Conservation (phyloP, 805 yeast genomes). For the Danielia reshetovae region DNA sequence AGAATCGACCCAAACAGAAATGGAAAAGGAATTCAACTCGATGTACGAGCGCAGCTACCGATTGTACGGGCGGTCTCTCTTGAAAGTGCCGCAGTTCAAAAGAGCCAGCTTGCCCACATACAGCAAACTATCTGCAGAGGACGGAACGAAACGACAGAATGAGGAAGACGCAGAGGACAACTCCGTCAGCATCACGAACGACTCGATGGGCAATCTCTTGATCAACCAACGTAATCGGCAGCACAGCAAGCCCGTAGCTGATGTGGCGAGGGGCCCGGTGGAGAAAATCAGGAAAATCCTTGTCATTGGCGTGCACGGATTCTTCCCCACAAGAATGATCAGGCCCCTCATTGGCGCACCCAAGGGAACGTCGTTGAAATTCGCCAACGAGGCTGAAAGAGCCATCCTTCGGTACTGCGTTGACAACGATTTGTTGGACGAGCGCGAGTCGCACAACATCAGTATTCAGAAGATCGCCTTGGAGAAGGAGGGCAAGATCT, state of each 20-base stretch:
- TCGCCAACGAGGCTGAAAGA: conserved; percentile 83
- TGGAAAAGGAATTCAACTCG: conserved; percentile 23
- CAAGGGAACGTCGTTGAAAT: conserved; percentile 89
- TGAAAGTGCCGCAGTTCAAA: conserved; percentile 33
- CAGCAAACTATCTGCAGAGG: background rate
- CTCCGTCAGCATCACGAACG: conserved; percentile 37
- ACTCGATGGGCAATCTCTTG: conserved; percentile 37
- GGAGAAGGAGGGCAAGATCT: conserved; percentile 89
- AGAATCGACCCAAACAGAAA: background rate
- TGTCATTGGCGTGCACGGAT: conserved; percentile 93
- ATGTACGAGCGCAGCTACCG: conserved; percentile 34
- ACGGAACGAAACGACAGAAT: background rate
- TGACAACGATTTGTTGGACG: conserved; percentile 36
- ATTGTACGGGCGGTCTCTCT: conserved; percentile 35
- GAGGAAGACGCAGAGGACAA: conserved; percentile 27
- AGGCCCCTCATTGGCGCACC: conserved; percentile 91
- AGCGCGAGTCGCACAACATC: conserved; percentile 27
- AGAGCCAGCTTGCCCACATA: conserved; percentile 39
- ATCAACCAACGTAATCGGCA: conserved; percentile 25
- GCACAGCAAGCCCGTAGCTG: background rate
- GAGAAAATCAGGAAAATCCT: conserved; percentile 54
- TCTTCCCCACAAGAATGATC: conserved; percentile 83
- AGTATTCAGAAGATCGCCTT: conserved; percentile 86
- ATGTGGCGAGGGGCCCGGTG: conserved; percentile 20
- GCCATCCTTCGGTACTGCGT: conserved; percentile 62